phyloP scores from a whole-genome alignment of 768 basidiomycete genomes.

The Termitomyces sp. region DNA sequence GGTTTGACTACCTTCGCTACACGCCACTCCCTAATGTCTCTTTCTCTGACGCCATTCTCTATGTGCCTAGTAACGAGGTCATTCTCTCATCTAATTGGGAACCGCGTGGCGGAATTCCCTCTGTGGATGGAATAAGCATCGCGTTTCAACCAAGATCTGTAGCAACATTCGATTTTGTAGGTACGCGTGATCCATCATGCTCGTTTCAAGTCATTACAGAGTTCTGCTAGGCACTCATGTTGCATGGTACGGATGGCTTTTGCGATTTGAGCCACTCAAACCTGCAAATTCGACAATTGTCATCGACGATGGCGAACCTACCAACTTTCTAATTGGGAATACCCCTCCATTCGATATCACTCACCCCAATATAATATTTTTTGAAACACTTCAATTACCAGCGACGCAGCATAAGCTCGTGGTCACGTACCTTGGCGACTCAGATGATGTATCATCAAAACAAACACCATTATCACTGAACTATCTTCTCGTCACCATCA shows the following conservation, averaged over 20 bases:
- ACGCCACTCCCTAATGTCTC: not conserved
- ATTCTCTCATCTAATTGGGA: not conserved
- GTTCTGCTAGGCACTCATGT: not conserved
- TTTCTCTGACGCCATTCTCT: not conserved
- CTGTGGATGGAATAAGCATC: not conserved
- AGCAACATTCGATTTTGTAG: not conserved
- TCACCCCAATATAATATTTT: not conserved
- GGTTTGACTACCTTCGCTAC: constrained; percentile 8
- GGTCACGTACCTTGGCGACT: not conserved
- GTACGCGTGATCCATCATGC: not conserved
- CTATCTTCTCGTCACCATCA: constrained; percentile 1
- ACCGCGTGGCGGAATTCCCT: not conserved
- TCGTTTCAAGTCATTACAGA: not conserved
- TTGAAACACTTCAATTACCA: not conserved
- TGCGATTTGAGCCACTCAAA: not conserved
- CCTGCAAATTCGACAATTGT: not conserved
- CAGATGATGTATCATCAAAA: not conserved
- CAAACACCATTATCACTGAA: not conserved
- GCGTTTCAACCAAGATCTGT: not conserved
- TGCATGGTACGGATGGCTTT: constrained; percentile 1
- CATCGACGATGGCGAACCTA: not conserved
- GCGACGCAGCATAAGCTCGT: not conserved
- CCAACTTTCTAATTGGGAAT: not conserved
- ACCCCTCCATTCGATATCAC: not conserved
- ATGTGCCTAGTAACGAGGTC: not conserved